Base-by-base conservation (phyloP, 768 basidiomycete genomes). In the Strobilomyces dryophilus region DNA sequence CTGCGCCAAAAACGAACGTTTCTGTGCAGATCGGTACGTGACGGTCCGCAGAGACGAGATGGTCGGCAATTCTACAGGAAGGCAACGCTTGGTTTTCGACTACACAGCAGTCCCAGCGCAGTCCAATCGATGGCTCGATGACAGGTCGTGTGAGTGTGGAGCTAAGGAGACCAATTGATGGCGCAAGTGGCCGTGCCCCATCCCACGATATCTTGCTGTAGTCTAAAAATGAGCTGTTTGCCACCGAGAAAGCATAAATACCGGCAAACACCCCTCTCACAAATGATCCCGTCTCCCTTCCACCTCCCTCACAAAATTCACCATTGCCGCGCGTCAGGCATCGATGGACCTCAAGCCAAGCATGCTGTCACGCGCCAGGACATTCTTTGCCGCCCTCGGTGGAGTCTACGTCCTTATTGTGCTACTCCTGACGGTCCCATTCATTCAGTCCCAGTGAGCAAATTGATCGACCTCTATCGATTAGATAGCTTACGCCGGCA, bases 401-500 rank as follows among this genome's bases (percentile, higher is more conserved):
- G 74, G 68, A 17, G 29, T 83, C 42, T 92, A 91, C 67, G 70
- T 76, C 27, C 58, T 66, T 18, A 53, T 80, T 3, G 70, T 93
- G 8, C 64, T 74, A 0, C 70, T 85, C 17, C 70, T 89, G 49
- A 72, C 75, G 5, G 71, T 84, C 8, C 89, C 89, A 15, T 79
- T 73, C 55, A 72, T 89, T 53, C 89, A 92, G 70, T 75, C 78
- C 36, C 81, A 88, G 87, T 86, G 60, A 70, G 87, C 60, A 46
- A 40, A 4, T 27, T 27, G 49, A 41, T 50, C 45, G 35, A 52
- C 52, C 34, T 52, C 48, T 36, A 44, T 51, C 34, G 39, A 51
- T 53, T 17, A 45, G 49, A 55, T 49, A n/a, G 27, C 60, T 68
- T 20, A 70, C 50, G 8, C 35, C 37, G n/a, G 45, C 24, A 47